Base-by-base conservation (phyloP, 1,284 basidiomycete species). In the Rhodotorula sp. region DNA sequence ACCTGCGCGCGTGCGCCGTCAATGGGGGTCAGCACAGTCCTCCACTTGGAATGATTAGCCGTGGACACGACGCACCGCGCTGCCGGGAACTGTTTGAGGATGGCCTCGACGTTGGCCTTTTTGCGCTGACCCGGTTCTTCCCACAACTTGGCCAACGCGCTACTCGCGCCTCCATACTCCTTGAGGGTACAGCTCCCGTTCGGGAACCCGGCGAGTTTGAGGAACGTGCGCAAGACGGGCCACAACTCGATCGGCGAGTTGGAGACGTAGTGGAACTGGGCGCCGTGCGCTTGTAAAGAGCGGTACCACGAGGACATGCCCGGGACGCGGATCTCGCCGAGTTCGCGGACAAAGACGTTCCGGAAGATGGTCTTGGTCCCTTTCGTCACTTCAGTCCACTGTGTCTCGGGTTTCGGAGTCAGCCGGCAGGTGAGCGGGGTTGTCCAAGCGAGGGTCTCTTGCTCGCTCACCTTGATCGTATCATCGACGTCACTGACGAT, bases 401-500 rank as follows among this genome's bases (percentile, higher is more conserved):
- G n/a, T n/a, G n/a, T n/a, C n/a, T n/a, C n/a, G n/a, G n/a, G n/a
- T n/a, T n/a, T n/a, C n/a, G n/a, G n/a, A n/a, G n/a, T n/a, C n/a
- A n/a, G n/a, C n/a, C n/a, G n/a, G n/a, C n/a, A n/a, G 29, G 1
- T 23, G 0, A 18, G 29, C 20, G 52, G 29, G 23, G 7, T 3
- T 8, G 7, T 34, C 34, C 21, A 34, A 10, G 7, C 16, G 18
- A 7, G 39, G n/a, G n/a, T n/a, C n/a, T n/a, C n/a, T n/a, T n/a
- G n/a, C n/a, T 10, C 67, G 31, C 51, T 10, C 34, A 79, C 77
- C 80, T 96, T 97, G 73, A 97, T 86, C 0, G 95, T 98, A 80
- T 98, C 95, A 80, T 98, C 95, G 58, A 98, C 90, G 79, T 98
- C 95, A 1, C 92, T 95, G 48, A 97, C 89, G 66, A 97, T 85